These are phyloP conservation scores for Zygosaccharomyces sapae DNA, from an alignment of 1,139 yeast species.

Conservation along the genomic window DNA sequence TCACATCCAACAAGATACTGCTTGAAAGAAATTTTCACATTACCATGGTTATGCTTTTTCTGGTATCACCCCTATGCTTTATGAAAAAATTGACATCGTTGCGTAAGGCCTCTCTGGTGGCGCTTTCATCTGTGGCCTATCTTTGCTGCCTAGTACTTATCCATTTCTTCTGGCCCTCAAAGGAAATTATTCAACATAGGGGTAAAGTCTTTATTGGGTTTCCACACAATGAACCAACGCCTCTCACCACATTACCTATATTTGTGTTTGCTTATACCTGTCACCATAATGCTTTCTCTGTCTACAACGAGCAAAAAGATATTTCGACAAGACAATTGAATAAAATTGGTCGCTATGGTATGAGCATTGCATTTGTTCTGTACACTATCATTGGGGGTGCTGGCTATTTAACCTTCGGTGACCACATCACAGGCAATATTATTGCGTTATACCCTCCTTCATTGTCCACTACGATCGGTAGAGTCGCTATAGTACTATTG, in stretches of 20 bases:
- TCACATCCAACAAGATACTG: conserved; percentile 36
- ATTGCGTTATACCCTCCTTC: conserved; percentile 67
- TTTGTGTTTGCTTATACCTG: conserved; percentile 79
- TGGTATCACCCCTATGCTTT: conserved; percentile 61
- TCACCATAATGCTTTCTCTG: conserved; percentile 76
- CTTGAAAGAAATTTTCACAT: conserved; percentile 61
- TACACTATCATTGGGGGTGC: conserved; percentile 61
- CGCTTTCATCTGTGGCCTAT: conserved; percentile 64
- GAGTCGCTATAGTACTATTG: conserved; percentile 64
- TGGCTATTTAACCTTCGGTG: conserved; percentile 71
- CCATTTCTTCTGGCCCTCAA: conserved; percentile 46
- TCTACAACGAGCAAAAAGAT: conserved; percentile 60
- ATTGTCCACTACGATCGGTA: conserved; percentile 57
- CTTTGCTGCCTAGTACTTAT: conserved; percentile 57
- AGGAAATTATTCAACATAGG: conserved; percentile 38
- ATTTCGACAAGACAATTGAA: conserved; percentile 52
- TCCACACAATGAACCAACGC: conserved; percentile 38
- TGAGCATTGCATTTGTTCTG: conserved; percentile 53
- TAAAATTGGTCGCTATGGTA: conserved; percentile 52
- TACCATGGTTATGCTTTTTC: conserved; percentile 50
- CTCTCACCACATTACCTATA: conserved; percentile 57
- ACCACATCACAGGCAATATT: conserved; percentile 59
- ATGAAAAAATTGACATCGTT: conserved; percentile 61
- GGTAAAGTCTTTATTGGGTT: conserved; percentile 40
- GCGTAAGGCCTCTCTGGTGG: conserved; percentile 65